Conservation (phyloP, 1,284 basidiomycete genomes). For the Ganoderma sinense region DNA sequence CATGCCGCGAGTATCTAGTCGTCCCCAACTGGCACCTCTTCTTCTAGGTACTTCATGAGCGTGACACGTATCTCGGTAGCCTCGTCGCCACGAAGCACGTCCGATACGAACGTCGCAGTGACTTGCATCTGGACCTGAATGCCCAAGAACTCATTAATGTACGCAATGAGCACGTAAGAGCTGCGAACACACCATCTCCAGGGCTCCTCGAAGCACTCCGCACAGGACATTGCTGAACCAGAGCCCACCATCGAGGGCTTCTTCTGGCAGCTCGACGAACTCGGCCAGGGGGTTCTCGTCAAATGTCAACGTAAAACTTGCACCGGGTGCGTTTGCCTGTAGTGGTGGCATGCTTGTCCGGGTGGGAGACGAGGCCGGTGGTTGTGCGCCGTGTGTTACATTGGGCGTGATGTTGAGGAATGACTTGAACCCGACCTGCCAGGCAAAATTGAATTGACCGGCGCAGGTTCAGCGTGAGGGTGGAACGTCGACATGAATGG, state of each 20-base stretch:
- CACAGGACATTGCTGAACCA: slow-evolving; percentile 98
- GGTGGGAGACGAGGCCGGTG: slow-evolving; percentile 54
- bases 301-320: slow-evolving; percentile 84
- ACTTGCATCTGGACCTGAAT: slow-evolving; percentile 95
- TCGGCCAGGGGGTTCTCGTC: slow-evolving; percentile 98
- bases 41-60: slow-evolving; percentile 92
- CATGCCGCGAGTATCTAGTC: slow-evolving; percentile 54
- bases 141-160: background rate
- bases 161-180: slow-evolving; percentile 15
- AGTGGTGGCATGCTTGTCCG: slow-evolving; percentile 49
- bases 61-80: slow-evolving; percentile 93
- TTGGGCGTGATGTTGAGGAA: slow-evolving; percentile 94
- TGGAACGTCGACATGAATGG: background rate
- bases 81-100: slow-evolving; percentile 93
- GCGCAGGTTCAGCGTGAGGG: background rate
- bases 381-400: slow-evolving; percentile 70
- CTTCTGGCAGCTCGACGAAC: slow-evolving; percentile 96
- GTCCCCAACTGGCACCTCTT: slow-evolving; percentile 87
- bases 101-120: slow-evolving; percentile 89
- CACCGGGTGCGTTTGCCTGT: slow-evolving; percentile 46
- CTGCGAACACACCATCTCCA: slow-evolving; percentile 87
- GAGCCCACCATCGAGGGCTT: slow-evolving; percentile 89
- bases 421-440: slow-evolving; percentile 96
- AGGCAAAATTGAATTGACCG: background rate
- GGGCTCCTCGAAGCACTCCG: slow-evolving; percentile 90